phyloP scores from a whole-genome alignment of 768 basidiomycete genomes.

The Porpolomopsis calyptriformis region DNA sequence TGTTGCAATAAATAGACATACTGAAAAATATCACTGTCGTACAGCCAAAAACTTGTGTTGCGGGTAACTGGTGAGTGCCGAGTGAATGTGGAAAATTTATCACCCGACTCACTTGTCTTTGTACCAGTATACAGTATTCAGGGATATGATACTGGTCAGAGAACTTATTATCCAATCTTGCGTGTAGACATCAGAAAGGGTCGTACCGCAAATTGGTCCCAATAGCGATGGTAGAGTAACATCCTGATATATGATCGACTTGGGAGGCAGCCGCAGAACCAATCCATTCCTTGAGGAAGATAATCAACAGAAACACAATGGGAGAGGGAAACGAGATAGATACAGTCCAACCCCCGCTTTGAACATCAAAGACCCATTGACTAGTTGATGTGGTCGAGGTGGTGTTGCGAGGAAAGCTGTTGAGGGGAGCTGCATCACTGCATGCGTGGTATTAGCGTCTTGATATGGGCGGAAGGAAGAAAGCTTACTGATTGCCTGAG shows the following conservation, averaged over 20 bases:
- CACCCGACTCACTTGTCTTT: constrained; percentile 36
- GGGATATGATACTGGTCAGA: constrained; percentile 39
- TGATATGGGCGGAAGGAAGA: not conserved
- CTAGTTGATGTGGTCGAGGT: constrained; percentile 22
- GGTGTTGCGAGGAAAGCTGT: constrained; percentile 45
- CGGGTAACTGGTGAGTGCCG: not conserved
- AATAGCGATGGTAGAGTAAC: constrained; percentile 39
- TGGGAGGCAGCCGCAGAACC: constrained; percentile 30
- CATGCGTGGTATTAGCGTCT: not conserved
- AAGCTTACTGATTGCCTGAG: constrained; percentile 42
- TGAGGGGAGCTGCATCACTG: constrained; percentile 50
- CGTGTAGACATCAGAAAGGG: not conserved
- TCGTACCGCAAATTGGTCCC: constrained; percentile 40
- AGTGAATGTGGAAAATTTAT: not conserved
- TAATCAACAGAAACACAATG: not conserved
- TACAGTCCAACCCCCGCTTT: constrained; percentile 40
- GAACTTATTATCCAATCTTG: not conserved
- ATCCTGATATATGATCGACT: constrained; percentile 40
- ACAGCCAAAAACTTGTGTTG: constrained; percentile 48
- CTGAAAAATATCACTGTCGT: constrained; percentile 39
- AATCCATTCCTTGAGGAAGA: constrained; percentile 34
- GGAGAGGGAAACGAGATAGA: constrained; percentile 9
- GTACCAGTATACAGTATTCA: constrained; percentile 57
- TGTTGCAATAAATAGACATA: constrained; percentile 16
- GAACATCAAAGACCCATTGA: constrained; percentile 50